phyloP scores from a whole-genome alignment of 139 green algal genomes.

The Micromonas commoda region DNA sequence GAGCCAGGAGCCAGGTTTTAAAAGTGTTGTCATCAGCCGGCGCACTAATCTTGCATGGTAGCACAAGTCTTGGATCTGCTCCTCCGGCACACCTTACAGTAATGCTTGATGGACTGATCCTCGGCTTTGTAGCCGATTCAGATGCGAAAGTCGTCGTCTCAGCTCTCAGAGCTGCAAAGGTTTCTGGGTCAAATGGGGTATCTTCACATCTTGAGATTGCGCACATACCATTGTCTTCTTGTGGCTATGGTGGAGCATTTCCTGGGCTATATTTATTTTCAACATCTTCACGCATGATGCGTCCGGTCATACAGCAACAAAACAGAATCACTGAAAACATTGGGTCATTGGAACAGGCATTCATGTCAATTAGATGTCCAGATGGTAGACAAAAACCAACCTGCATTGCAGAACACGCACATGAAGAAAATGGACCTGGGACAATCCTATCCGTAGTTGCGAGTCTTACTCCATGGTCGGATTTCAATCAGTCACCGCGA shows the following conservation, averaged over 20 bases:
- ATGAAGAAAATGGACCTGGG: constrained; percentile 53
- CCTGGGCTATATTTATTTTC: constrained; percentile 86
- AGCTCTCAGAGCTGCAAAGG: neutral
- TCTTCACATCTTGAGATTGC: constrained; percentile 53
- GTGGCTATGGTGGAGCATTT: constrained; percentile 58
- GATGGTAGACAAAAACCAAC: neutral
- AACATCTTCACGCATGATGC: constrained; percentile 55
- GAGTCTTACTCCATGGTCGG: constrained; percentile 83
- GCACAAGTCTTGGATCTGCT: neutral
- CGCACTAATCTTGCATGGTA: neutral
- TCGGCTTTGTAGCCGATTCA: constrained; percentile 53
- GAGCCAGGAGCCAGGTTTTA: neutral
- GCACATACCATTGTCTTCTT: constrained; percentile 49
- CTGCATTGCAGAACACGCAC: constrained; percentile 47
- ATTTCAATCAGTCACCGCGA: constrained; percentile 95
- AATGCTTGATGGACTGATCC: constrained; percentile 70
- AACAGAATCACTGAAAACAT: constrained; percentile 65
- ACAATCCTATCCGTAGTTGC: constrained; percentile 89
- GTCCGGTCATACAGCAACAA: constrained; percentile 57
- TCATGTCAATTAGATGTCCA: constrained; percentile 33
- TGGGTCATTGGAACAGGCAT: constrained; percentile 80
- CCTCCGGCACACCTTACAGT: constrained; percentile 55
- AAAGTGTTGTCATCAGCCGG: neutral
- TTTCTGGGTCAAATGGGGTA: constrained; percentile 31
- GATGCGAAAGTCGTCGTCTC: neutral